phyloP scores from a whole-genome alignment of 495 filamentous ascomycete species.

The Penicillium argentinense region DNA sequence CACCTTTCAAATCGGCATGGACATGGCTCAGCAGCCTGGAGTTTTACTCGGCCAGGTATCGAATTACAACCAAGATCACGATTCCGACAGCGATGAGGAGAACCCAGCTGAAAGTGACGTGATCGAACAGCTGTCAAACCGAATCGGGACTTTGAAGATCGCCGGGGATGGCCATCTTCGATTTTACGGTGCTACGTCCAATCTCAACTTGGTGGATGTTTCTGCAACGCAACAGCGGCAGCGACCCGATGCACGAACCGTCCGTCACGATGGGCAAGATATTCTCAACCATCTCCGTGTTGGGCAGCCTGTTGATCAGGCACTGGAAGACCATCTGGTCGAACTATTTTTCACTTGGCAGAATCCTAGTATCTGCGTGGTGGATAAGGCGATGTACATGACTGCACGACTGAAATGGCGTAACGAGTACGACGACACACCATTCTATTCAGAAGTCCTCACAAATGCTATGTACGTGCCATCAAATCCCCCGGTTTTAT shows the following conservation, averaged over 20 bases:
- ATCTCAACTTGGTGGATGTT: constrained; percentile 19
- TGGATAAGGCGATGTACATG: constrained; percentile 31
- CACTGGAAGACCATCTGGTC: constrained; percentile 29
- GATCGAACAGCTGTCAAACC: constrained; percentile 10
- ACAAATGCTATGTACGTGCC: constrained; percentile 33
- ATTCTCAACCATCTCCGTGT: constrained; percentile 19
- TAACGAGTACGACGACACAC: constrained; percentile 15
- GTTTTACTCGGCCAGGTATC: constrained; percentile 23
- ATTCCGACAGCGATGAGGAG: constrained; percentile 45
- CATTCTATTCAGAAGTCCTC: constrained; percentile 35
- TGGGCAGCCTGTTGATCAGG: constrained; percentile 14
- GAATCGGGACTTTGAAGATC: constrained; percentile 33
- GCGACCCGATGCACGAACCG: constrained; percentile 10
- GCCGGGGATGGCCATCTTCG: constrained; percentile 25
- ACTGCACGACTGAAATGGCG: constrained; percentile 13
- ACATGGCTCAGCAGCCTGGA: constrained; percentile 37
- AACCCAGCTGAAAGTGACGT: constrained; percentile 5
- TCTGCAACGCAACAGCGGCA: constrained; percentile 3
- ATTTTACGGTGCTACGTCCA: constrained; percentile 30
- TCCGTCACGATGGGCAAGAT: constrained; percentile 22
- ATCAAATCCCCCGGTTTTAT: too few relatives aligned
- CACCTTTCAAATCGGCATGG: constrained; percentile 32
- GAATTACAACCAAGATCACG: constrained; percentile 26
- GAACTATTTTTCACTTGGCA: constrained; percentile 40
- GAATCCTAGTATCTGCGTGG: constrained; percentile 31